These are phyloP conservation scores for Colletotrichum spaethianum DNA, from an alignment of 2,329 filamentous ascomycete species.

Conservation along the genomic window DNA sequence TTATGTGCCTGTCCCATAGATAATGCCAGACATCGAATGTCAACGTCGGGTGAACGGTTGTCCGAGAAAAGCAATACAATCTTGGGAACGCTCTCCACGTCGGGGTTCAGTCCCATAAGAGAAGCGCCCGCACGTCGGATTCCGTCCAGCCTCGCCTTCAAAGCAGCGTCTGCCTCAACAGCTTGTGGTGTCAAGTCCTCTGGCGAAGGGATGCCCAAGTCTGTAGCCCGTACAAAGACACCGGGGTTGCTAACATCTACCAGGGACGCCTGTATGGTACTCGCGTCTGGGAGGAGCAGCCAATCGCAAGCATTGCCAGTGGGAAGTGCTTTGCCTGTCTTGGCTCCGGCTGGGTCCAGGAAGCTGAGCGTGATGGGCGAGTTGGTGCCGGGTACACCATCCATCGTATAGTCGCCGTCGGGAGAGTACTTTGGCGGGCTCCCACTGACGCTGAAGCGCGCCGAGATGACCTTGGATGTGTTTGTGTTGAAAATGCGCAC, in stretches of 20 bases:
- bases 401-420: slow-evolving; percentile 54
- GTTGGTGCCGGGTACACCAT: slow-evolving; percentile 55
- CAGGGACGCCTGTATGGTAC: slow-evolving; percentile 52
- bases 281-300: slow-evolving; percentile 48
- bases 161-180: slow-evolving; percentile 49
- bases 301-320: slow-evolving; percentile 54
- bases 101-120: slow-evolving; percentile 57
- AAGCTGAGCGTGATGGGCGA: slow-evolving; percentile 56
- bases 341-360: slow-evolving; percentile 56
- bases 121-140: slow-evolving; percentile 55
- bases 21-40: slow-evolving; percentile 63
- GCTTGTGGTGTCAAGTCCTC: slow-evolving; percentile 44
- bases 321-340: slow-evolving; percentile 56
- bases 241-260: slow-evolving; percentile 60
- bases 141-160: slow-evolving; percentile 52
- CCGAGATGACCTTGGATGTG: slow-evolving; percentile 50
- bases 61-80: slow-evolving; percentile 59
- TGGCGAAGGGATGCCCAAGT: slow-evolving; percentile 47
- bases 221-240: slow-evolving; percentile 54
- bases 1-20: slow-evolving; percentile 62
- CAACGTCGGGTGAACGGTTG: slow-evolving; percentile 45
- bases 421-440: slow-evolving; percentile 46
- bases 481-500: slow-evolving; percentile 52
- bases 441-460: slow-evolving; percentile 53
- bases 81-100: slow-evolving; percentile 58